Evolutionary conservation across 805 yeast genomes (phyloP), one percentile per base, ranked within the genome.

Genomic region (Myxozyma vanderwaltii): DNA sequence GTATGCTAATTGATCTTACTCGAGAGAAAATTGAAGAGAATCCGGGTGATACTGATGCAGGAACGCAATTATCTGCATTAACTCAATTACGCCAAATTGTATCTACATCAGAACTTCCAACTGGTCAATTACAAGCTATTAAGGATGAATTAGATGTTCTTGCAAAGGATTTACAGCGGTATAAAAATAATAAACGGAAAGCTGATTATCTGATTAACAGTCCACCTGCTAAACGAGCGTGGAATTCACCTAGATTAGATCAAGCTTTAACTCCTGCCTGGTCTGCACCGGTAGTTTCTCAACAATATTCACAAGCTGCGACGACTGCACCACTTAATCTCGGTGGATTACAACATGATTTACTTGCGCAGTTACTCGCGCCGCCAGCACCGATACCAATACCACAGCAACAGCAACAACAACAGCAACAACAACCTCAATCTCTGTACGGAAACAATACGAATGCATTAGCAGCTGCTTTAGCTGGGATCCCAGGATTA

Each of bases 61-160:
- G 67, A 72, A 56, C 69, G 66, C 43, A 52, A 44, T 39, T 54
- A 26, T 29, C 57, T 17, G 64, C 67, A 19, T 59, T 71, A 7
- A 38, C 63, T 7, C 35, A 62, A 21, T 69, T 65, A 12, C 45
- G 48, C 26, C 27, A 48, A 27, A 61, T 65, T 33, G 66, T 64
- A 1, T 36, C 46, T 19, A 61, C 53, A 2, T 56, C 68, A 12
- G 26, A 48, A 8, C 59, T 63, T 12, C 69, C 69, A 15, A 27
- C 21, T 3, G 19, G 50, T 12, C 70, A 67, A 43, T 50, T 62
- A 2, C 39, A 48, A 23, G 48, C 63, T 13, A 60, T 61, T 23
- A 59, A 64, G 36, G 51, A 51, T 23, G 63, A 54, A 21, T 44
- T 61, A 12, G 59, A 57, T 24, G 47, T 54, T 4, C 35, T 61